phyloP scores from a whole-genome alignment of 441 rosid genomes.

The Erodium trifolium region DNA sequence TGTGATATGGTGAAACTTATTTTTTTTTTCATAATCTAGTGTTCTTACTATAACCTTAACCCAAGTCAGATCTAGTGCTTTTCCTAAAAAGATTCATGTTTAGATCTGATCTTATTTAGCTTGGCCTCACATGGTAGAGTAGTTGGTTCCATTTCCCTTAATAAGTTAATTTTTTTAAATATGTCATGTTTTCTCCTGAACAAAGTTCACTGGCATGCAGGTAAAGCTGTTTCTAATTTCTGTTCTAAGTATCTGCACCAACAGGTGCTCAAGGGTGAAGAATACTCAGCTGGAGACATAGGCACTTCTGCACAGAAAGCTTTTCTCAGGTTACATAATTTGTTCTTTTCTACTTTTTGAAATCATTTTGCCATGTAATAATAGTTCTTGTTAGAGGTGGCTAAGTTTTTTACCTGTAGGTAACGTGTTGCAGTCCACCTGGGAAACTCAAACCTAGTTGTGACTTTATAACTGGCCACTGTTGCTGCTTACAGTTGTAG shows the following conservation, averaged over 20 bases:
- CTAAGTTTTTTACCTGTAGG: slow-evolving; percentile 13
- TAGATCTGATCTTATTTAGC: background rate
- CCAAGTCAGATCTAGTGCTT: background rate
- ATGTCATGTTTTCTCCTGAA: slow-evolving; percentile 10
- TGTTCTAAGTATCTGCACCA: slow-evolving; percentile 85
- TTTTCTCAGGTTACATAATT: slow-evolving; percentile 54
- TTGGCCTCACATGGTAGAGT: background rate
- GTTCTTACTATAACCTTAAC: background rate
- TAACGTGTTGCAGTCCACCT: background rate
- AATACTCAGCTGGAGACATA: slow-evolving; percentile 65
- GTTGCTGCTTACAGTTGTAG: background rate
- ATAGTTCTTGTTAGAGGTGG: slow-evolving; percentile 11
- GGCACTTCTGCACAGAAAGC: slow-evolving; percentile 60
- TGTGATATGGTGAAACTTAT: background rate
- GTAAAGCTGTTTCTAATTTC: slow-evolving; percentile 85
- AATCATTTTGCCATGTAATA: background rate
- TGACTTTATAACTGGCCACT: background rate
- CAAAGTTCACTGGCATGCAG: slow-evolving; percentile 32
- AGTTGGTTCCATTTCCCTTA: background rate
- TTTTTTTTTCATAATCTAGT: background rate
- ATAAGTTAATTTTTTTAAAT: background rate
- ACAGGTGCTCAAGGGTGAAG: slow-evolving; percentile 64
- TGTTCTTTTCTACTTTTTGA: slow-evolving; percentile 5
- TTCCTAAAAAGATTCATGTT: background rate
- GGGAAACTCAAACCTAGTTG: slow-evolving; percentile 14